These are phyloP conservation scores for Takashimella tepidaria DNA, from an alignment of 1,284 basidiomycete species.

Conservation along the genomic window DNA sequence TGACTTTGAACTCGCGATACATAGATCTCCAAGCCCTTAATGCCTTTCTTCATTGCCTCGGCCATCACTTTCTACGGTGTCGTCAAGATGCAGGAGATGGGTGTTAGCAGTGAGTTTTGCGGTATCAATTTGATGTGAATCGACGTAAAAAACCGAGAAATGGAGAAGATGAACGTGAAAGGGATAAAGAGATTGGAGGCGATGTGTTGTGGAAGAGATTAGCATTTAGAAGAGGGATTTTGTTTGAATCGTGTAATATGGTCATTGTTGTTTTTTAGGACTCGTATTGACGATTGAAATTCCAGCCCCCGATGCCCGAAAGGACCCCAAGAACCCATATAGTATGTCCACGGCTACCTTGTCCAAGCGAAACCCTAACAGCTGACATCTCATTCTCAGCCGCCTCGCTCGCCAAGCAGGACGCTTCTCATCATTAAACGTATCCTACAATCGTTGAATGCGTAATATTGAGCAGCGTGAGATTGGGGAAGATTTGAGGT, in stretches of 20 bases:
- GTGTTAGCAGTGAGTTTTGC: slow-evolving; percentile 39
- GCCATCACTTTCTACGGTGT: slow-evolving; percentile 37
- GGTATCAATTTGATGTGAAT: no score
- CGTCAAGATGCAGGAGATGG: slow-evolving; percentile 34
- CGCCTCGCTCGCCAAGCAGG: slow-evolving; percentile 16
- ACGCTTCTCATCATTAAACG: slow-evolving; percentile 12
- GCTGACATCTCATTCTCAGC: slow-evolving; percentile 6
- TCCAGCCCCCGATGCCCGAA: slow-evolving; percentile 30
- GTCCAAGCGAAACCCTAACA: no score
- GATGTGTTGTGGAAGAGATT: no score
- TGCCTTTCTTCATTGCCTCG: slow-evolving; percentile 40
- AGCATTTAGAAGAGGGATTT: no score
- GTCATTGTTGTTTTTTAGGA: no score
- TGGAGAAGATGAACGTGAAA: no score
- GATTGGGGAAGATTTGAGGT: no score
- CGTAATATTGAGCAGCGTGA: no score
- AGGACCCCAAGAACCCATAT: slow-evolving; percentile 37
- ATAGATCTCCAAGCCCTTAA: slow-evolving; percentile 41
- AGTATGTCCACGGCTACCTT: slow-evolving; percentile 6
- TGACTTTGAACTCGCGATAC: not conserved
- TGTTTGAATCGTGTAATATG: no score
- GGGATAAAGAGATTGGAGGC: no score
- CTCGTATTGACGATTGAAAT: slow-evolving; percentile 12
- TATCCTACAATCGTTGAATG: no score
- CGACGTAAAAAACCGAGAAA: no score